These are phyloP conservation scores for Petunia hybrid DNA, from an alignment of 305 asterid genomes.

Conservation along the genomic window DNA sequence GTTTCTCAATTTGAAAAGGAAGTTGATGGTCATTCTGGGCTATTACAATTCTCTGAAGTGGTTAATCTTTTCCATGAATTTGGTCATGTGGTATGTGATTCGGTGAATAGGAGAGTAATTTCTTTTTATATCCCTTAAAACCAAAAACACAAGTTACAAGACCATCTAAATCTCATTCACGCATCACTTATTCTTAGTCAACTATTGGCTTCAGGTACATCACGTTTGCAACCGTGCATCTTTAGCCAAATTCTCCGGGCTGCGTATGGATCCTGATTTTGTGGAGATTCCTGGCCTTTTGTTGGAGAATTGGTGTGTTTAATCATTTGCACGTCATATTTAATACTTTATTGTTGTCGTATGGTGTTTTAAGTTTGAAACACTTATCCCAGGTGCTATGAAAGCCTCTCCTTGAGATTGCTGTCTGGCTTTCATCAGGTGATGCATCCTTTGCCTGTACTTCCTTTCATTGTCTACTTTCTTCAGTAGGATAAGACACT, in stretches of 20 bases:
- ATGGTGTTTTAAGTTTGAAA: constrained; percentile 18
- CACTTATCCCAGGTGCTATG: constrained; percentile 76
- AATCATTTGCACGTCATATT: constrained; percentile 14
- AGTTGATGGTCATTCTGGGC: constrained; percentile 65
- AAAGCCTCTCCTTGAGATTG: constrained; percentile 69
- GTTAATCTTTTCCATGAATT: constrained; percentile 91
- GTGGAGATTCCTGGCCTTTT: constrained; percentile 88
- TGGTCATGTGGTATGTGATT: constrained; percentile 88
- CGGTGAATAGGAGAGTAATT: too few relatives aligned
- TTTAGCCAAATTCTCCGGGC: constrained; percentile 86
- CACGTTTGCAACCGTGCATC: constrained; percentile 87
- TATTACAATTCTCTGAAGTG: constrained; percentile 88
- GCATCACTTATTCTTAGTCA: constrained; percentile 5
- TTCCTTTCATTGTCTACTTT: neutral
- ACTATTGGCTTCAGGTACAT: constrained; percentile 63
- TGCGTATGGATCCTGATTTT: constrained; percentile 95
- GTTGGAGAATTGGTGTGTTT: constrained; percentile 81
- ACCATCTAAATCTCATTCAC: neutral
- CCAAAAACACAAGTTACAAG: too few relatives aligned
- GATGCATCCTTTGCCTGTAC: constrained; percentile 24
- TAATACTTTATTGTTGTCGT: constrained; percentile 10
- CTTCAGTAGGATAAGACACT: constrained; percentile 19
- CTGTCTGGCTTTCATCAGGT: constrained; percentile 98
- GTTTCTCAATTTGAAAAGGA: constrained; percentile 84
- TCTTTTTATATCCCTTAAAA: too few relatives aligned